Evolutionary conservation across 176 grass and related monocot species (phyloP).

Genomic region (Chloris gayana): DNA sequence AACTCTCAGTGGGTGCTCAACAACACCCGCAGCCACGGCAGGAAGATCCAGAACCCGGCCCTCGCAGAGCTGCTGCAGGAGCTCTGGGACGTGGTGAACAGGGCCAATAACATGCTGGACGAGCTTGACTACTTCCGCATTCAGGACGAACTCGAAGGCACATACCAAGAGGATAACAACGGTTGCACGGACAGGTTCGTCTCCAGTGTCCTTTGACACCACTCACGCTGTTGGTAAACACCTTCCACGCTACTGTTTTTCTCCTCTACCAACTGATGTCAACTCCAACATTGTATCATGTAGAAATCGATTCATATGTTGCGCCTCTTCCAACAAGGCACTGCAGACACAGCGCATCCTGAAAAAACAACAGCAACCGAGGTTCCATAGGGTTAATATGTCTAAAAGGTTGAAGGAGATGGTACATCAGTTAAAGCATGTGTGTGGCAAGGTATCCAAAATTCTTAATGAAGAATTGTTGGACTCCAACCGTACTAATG

Average conservation of each 20-base stretch:
- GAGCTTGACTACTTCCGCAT: slow-evolving; percentile 40
- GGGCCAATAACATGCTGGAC: not conserved
- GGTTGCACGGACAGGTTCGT: not conserved
- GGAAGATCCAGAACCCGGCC: not conserved
- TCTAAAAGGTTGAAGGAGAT: not conserved
- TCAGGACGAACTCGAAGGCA: slow-evolving; percentile 8
- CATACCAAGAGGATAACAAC: not conserved
- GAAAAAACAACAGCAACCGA: not conserved
- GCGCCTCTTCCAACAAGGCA: not conserved
- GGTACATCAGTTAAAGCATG: not conserved
- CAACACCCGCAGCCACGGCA: not conserved
- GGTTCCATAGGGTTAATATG: not conserved
- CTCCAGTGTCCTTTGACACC: not conserved
- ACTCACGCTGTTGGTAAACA: not conserved
- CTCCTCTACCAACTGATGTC: not conserved
- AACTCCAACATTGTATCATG: not conserved
- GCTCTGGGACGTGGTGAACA: not conserved
- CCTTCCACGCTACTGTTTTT: not conserved
- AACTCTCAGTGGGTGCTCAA: not conserved
- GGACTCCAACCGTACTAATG: not conserved
- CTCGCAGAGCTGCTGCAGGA: not conserved
- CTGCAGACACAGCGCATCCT: not conserved
- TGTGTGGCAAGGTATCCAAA: not conserved
- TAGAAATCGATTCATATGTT: not conserved
- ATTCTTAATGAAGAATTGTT: not conserved